These are phyloP conservation scores for Artemisia argyi DNA, from an alignment of 129 eudicot species.

Conservation along the genomic window DNA sequence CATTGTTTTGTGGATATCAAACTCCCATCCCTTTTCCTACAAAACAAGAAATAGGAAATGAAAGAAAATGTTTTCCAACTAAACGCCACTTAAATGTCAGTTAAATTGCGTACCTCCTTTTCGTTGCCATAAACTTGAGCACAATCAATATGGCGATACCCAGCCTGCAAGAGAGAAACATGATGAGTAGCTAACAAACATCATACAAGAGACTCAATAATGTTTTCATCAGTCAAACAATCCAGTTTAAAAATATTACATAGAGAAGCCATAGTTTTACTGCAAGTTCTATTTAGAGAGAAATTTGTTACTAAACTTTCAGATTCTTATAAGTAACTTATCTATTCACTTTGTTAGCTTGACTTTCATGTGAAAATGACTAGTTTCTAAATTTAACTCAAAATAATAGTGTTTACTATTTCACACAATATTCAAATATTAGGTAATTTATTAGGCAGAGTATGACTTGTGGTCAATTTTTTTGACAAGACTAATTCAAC, in stretches of 20 bases:
- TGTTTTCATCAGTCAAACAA: not conserved
- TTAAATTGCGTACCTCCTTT: conserved; percentile 60
- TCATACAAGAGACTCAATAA: not conserved
- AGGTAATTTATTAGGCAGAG: not conserved
- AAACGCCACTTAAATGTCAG: no score
- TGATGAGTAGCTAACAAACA: conserved; percentile 5
- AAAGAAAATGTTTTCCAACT: no score
- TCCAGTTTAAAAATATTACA: not conserved
- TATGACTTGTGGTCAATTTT: no score
- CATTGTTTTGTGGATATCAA: no score
- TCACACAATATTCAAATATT: not conserved
- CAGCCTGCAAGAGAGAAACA: conserved; percentile 50
- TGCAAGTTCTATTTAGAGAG: conserved; percentile 3
- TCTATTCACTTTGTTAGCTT: not conserved
- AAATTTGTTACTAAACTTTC: no score
- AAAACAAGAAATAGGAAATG: no score
- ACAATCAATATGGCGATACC: conserved; percentile 89
- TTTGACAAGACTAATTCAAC: no score
- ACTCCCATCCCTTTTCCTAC: no score
- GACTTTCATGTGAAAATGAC: not conserved
- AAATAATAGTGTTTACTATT: not conserved
- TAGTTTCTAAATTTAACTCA: not conserved
- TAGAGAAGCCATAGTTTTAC: not conserved
- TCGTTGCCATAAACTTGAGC: conserved; percentile 68
- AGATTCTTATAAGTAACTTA: not conserved